A percentile compares a stretch with the other conserved stretches of the same genome.
Evolutionary conservation across 163 green algal genomes (phyloP).

Genomic region (Chloromonas sp.): DNA sequence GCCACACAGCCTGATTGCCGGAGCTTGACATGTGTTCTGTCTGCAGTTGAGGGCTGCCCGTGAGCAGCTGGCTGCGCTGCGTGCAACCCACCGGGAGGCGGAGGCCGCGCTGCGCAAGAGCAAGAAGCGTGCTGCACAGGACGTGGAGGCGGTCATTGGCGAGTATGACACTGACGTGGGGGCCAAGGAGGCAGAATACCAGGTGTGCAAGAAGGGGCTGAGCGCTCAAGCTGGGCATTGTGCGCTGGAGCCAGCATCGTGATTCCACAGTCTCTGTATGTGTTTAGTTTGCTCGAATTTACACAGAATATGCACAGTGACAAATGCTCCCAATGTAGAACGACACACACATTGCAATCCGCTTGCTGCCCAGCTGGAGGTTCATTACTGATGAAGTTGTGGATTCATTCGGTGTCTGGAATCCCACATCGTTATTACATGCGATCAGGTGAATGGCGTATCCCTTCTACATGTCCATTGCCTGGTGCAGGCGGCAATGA

Average conservation of each 20-base stretch:
- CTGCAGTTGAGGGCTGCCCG: constrained; percentile 14
- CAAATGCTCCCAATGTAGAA: neutral
- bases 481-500: neutral
- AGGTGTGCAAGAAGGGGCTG: constrained; percentile 13
- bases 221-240: neutral
- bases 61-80: constrained; percentile 13
- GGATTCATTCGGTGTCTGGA: too few relatives aligned
- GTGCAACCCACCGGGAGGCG: constrained; percentile 21
- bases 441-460: too few relatives aligned
- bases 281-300: neutral
- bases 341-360: neutral
- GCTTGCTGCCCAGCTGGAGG: neutral
- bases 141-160: constrained; percentile 41
- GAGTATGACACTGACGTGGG: constrained; percentile 50
- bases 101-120: constrained; percentile 33
- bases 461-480: neutral
- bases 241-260: neutral
- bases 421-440: too few relatives aligned
- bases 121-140: constrained; percentile 34
- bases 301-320: neutral
- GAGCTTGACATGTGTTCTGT: too few relatives aligned
- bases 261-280: neutral
- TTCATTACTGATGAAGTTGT: too few relatives aligned
- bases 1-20: too few relatives aligned
- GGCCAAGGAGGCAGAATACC: constrained; percentile 33